Percentiles rank a stretch among this genome's conserved stretches.
phyloP scores from a whole-genome alignment of 2,329 filamentous ascomycete genomes.

The Colletotrichum sublineola region DNA sequence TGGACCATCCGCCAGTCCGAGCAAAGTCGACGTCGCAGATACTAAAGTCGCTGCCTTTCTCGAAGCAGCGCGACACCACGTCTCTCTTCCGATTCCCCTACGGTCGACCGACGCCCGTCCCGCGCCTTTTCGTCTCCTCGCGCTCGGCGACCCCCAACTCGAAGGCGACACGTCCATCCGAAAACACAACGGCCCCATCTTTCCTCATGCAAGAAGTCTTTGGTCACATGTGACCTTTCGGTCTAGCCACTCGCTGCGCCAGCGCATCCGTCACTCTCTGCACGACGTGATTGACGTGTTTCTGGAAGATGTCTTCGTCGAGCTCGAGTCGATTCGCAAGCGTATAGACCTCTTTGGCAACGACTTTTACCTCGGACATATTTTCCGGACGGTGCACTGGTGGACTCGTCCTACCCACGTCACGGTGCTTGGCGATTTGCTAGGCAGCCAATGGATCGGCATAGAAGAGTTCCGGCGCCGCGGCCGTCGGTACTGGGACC shows the following conservation, averaged over 20 bases:
- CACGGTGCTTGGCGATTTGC: conserved; percentile 87
- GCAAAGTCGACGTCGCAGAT: conserved; percentile 35
- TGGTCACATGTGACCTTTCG: conserved; percentile 63
- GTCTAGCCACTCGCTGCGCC: conserved; percentile 62
- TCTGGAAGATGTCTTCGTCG: conserved; percentile 76
- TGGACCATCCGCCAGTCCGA: conserved; percentile 27
- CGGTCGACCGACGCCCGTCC: conserved; percentile 48
- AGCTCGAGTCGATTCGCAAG: conserved; percentile 79
- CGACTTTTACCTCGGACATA: conserved; percentile 93
- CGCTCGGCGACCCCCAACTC: conserved; percentile 91
- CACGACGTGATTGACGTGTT: conserved; percentile 73
- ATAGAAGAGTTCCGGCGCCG: conserved; percentile 85
- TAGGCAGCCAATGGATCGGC: conserved; percentile 95
- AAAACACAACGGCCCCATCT: conserved; percentile 63
- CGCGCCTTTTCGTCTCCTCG: conserved; percentile 88
- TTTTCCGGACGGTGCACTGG: conserved; percentile 87
- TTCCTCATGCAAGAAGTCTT: conserved; percentile 66
- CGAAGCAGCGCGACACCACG: conserved; percentile 54
- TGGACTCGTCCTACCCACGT: conserved; percentile 89
- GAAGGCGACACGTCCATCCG: conserved; percentile 92
- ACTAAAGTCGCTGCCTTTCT: conserved; percentile 50
- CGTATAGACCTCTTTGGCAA: conserved; percentile 91
- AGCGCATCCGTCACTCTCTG: conserved; percentile 64
- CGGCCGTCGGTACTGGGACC: conserved; percentile 81
- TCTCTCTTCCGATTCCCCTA: conserved; percentile 42